Evolutionary conservation across 2,329 filamentous ascomycete species (phyloP).

Genomic region (Sodiomyces alkalinus): DNA sequence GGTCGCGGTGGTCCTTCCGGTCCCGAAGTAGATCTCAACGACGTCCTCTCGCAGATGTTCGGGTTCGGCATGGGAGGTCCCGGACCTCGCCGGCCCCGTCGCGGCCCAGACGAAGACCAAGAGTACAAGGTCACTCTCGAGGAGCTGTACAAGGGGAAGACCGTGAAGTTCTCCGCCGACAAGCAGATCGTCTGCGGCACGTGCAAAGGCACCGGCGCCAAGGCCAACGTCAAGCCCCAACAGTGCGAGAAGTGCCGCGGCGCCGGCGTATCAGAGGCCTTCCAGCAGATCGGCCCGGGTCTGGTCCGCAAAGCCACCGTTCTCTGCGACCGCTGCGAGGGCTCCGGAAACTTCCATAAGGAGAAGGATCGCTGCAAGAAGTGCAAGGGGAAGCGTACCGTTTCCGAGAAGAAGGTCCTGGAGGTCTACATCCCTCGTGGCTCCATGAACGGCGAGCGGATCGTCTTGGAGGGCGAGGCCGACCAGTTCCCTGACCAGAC

Average conservation of each 20-base stretch:
- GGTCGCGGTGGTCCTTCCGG: conserved; percentile 49
- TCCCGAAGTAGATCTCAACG: conserved; percentile 72
- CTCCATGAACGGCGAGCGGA: conserved; percentile 73
- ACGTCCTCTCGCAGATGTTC: conserved; percentile 90
- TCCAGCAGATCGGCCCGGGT: conserved; percentile 74
- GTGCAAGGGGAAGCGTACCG: conserved; percentile 85
- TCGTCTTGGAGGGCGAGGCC: conserved; percentile 82
- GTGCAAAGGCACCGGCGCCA: conserved; percentile 82
- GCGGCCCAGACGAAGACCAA: conserved; percentile 74
- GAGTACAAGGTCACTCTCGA: conserved; percentile 84
- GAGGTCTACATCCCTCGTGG: conserved; percentile 93
- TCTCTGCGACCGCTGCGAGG: conserved; percentile 69
- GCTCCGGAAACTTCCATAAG: conserved; percentile 74
- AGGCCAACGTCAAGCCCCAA: conserved; percentile 76
- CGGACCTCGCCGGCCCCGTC: conserved; percentile 45
- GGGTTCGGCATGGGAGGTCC: conserved; percentile 52
- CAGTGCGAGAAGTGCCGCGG: conserved; percentile 77
- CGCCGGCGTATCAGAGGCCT: conserved; percentile 57
- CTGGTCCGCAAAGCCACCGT: conserved; percentile 70
- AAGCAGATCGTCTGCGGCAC: conserved; percentile 81
- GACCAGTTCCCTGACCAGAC: conserved; percentile 82
- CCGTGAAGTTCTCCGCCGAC: conserved; percentile 87
- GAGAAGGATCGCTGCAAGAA: conserved; percentile 98
- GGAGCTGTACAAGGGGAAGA: conserved; percentile 97
- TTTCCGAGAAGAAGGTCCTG: conserved; percentile 80